Conservation (phyloP, 192 early-diverging fungal genomes). For the Umbelopsis isabellina region DNA sequence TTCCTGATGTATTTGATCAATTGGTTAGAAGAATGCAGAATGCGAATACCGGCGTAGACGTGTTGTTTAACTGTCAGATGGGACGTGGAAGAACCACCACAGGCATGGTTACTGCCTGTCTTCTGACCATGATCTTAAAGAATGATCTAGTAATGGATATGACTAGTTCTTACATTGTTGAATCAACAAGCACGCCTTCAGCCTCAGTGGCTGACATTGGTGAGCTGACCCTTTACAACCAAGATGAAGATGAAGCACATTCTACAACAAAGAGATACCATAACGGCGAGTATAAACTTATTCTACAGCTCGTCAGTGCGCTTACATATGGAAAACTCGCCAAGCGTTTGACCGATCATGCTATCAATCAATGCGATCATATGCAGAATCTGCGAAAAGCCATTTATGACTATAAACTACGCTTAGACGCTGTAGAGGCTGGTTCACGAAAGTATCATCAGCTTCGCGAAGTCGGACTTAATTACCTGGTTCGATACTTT, state of each 20-base stretch:
- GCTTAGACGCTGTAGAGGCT: slow-evolving; percentile 49
- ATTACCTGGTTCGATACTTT: slow-evolving; percentile 68
- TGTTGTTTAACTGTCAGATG: slow-evolving; percentile 74
- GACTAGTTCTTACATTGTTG: slow-evolving; percentile 18
- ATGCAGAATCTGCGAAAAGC: slow-evolving; percentile 67
- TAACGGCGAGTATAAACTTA: slow-evolving; percentile 60
- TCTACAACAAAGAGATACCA: slow-evolving; percentile 40
- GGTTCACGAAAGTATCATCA: slow-evolving; percentile 39
- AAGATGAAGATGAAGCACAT: slow-evolving; percentile 32
- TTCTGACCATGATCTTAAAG: slow-evolving; percentile 58
- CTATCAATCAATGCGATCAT: slow-evolving; percentile 67
- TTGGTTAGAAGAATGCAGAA: slow-evolving; percentile 51
- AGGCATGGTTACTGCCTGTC: slow-evolving; percentile 58
- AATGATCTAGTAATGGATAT: slow-evolving; percentile 24
- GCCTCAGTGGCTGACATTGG: not conserved
- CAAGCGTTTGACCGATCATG: slow-evolving; percentile 58
- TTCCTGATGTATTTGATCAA: slow-evolving; percentile 69
- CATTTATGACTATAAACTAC: slow-evolving; percentile 61
- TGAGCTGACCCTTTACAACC: slow-evolving; percentile 3
- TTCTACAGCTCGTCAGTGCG: slow-evolving; percentile 61
- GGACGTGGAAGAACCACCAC: slow-evolving; percentile 70
- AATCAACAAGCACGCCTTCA: slow-evolving; percentile 20
- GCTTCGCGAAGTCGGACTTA: slow-evolving; percentile 46
- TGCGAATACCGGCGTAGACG: slow-evolving; percentile 40
- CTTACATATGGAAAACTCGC: slow-evolving; percentile 64